Conservation (phyloP, 1,284 basidiomycete genomes). For the Moesziomyces aphidis region DNA sequence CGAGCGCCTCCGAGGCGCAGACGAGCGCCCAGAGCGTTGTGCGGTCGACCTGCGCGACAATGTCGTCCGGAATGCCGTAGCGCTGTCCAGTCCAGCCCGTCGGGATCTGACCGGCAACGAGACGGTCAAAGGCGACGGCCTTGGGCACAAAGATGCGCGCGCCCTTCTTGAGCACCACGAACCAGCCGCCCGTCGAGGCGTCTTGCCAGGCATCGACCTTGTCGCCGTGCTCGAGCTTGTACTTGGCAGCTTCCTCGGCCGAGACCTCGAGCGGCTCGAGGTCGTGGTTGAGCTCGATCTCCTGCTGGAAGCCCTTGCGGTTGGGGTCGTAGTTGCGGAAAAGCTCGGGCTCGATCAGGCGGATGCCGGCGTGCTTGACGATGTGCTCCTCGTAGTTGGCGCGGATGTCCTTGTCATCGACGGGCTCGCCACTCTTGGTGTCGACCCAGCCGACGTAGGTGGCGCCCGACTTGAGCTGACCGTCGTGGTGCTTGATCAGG, state of each 20-base stretch:
- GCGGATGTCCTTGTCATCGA: conserved; percentile 97
- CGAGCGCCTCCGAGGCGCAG: conserved; percentile 89
- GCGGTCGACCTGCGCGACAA: conserved; percentile 92
- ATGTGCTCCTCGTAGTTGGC: conserved; percentile 95
- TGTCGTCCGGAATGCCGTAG: conserved; percentile 98
- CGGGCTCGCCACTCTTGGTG: conserved; percentile 91
- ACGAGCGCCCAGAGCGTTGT: conserved; percentile 97
- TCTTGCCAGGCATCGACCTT: conserved; percentile 95
- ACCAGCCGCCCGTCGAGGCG: conserved; percentile 83
- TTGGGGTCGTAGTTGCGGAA: conserved; percentile 98
- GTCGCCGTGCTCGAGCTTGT: conserved; percentile 95
- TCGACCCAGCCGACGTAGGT: conserved; percentile 99
- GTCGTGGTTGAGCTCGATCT: conserved; percentile 95
- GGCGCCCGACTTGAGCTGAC: conserved; percentile 81
- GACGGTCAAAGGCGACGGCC: conserved; percentile 91
- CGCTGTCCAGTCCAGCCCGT: conserved; percentile 96
- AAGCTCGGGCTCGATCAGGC: conserved; percentile 94
- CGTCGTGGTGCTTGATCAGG: conserved; percentile 97
- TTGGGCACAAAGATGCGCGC: conserved; percentile 94
- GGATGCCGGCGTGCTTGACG: conserved; percentile 90
- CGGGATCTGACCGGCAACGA: conserved; percentile 94
- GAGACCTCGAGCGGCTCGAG: conserved; percentile 95
- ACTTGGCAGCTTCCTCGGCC: conserved; percentile 89
- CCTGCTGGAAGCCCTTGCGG: conserved; percentile 96
- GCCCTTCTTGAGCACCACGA: conserved; percentile 98